These are phyloP conservation scores for Pythium scleroteichum DNA, from an alignment of 352 stramenopile species.

Conservation along the genomic window DNA sequence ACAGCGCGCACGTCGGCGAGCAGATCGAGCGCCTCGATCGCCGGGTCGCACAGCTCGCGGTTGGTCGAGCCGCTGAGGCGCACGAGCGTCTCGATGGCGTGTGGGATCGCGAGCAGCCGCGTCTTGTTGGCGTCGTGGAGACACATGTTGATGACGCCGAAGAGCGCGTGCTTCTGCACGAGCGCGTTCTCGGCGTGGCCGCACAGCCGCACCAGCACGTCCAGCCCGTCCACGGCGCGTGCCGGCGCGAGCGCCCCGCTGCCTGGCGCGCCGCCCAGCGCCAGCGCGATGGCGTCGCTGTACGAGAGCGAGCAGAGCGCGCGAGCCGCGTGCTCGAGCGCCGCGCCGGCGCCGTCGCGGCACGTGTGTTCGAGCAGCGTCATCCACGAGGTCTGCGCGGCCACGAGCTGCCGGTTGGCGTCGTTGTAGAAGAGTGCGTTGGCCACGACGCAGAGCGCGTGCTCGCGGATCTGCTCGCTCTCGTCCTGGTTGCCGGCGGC, in stretches of 20 bases:
- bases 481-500: constrained; percentile 6
- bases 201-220: constrained; percentile 56
- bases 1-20: constrained; percentile 67
- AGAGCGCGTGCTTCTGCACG: constrained; percentile 68
- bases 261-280: constrained; percentile 37
- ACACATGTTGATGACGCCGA: constrained; percentile 81
- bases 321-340: constrained; percentile 71
- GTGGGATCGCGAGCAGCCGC: constrained; percentile 62
- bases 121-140: constrained; percentile 87
- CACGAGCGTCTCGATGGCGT: constrained; percentile 79
- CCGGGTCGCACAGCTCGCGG: constrained; percentile 62
- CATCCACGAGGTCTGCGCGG: constrained; percentile 55
- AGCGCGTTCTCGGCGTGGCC: constrained; percentile 24
- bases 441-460: constrained; percentile 72
- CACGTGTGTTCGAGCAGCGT: constrained; percentile 48
- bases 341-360: constrained; percentile 22
- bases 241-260: constrained; percentile 6
- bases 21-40: constrained; percentile 71
- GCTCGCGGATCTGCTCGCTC: constrained; percentile 51
- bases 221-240: constrained; percentile 33
- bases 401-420: constrained; percentile 77
- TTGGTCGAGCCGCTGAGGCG: constrained; percentile 67
- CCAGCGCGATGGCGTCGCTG: constrained; percentile 70
- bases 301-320: constrained; percentile 84
- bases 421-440: constrained; percentile 92